Conservation (phyloP, 2,329 filamentous ascomycete genomes). For the Sporothrix humicola region DNA sequence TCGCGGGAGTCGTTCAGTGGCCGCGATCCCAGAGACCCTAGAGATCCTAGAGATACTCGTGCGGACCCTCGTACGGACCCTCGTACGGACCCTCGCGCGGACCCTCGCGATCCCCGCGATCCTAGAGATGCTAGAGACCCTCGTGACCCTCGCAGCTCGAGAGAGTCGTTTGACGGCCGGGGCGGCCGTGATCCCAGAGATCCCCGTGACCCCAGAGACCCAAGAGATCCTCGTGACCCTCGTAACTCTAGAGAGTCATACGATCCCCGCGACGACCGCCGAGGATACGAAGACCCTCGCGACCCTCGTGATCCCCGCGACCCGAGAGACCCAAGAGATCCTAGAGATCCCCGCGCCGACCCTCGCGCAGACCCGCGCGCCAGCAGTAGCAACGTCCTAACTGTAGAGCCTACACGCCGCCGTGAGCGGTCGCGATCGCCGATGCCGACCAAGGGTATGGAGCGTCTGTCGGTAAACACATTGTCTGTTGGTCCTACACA, state of each 20-base stretch:
- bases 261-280: constrained; percentile 3
- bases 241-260: constrained; percentile 21
- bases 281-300: constrained; percentile 9
- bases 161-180: constrained; percentile 10
- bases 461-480: constrained; percentile 57
- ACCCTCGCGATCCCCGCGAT: constrained; percentile 30
- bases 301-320: constrained; percentile 21
- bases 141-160: constrained; percentile 12
- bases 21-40: neutral
- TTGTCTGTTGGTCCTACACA: constrained; percentile 45
- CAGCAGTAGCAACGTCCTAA: constrained; percentile 50
- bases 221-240: constrained; percentile 31
- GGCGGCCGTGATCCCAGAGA: constrained; percentile 22
- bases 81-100: neutral
- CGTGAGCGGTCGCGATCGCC: constrained; percentile 53
- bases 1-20: neutral
- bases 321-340: constrained; percentile 12
- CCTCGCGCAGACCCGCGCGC: constrained; percentile 39
- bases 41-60: neutral
- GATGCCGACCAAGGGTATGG: constrained; percentile 58
- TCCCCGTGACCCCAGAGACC: constrained; percentile 37
- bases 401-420: constrained; percentile 47
- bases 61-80: constrained; percentile 9
- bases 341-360: constrained; percentile 21
- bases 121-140: constrained; percentile 1